phyloP scores from a whole-genome alignment of 768 basidiomycete species.

The Artomyces pyxidatus region DNA sequence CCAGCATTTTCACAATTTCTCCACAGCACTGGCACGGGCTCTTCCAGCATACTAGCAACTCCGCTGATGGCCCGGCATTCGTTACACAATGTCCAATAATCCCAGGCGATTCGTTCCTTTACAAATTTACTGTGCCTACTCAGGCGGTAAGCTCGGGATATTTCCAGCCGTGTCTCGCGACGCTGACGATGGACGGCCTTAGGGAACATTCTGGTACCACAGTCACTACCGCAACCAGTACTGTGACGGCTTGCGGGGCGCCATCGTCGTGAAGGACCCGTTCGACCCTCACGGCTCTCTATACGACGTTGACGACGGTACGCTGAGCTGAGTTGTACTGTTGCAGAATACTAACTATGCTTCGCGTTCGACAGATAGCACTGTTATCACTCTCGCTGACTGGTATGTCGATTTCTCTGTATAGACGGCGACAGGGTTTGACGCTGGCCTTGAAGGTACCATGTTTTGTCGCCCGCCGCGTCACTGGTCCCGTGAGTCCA shows the following conservation, averaged over 20 bases:
- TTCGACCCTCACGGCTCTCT: constrained; percentile 28
- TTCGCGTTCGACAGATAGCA: constrained; percentile 25
- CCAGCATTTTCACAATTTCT: background rate
- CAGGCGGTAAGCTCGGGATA: no score
- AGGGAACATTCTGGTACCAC: constrained; percentile 25
- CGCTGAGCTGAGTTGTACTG: constrained; percentile 10
- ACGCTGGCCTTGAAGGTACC: background rate
- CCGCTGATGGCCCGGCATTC: constrained; percentile 10
- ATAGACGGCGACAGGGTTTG: background rate
- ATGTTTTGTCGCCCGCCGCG: constrained; percentile 31
- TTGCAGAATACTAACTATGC: constrained; percentile 6
- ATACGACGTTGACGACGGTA: constrained; percentile 34
- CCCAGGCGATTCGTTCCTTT: constrained; percentile 9
- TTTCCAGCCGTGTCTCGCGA: background rate
- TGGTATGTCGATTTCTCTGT: constrained; percentile 26
- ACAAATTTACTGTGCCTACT: constrained; percentile 4
- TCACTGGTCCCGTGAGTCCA: constrained; percentile 2
- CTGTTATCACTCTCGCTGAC: constrained; percentile 43
- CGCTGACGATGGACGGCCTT: background rate
- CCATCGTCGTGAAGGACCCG: constrained; percentile 32
- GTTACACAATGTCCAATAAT: constrained; percentile 18
- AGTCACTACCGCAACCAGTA: constrained; percentile 18
- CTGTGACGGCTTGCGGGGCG: constrained; percentile 34
- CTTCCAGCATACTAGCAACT: constrained; percentile 10
- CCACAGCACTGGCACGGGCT: constrained; percentile 21